A percentile compares a stretch with the other conserved stretches of the same genome.
Conservation (phyloP, 805 yeast genomes). For the Saturnispora besseyi region DNA sequence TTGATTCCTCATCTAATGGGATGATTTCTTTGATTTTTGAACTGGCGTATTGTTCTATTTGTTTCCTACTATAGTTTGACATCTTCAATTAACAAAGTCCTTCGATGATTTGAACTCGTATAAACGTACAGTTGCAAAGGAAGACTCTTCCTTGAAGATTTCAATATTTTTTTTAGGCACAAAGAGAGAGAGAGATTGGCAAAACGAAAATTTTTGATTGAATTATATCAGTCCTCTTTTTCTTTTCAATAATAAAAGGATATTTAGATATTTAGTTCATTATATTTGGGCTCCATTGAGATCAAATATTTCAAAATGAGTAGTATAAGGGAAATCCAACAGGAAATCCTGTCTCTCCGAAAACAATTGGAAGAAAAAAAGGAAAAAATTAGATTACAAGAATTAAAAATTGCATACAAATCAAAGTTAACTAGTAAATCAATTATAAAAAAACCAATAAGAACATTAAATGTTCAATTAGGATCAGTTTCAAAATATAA, state of each 20-base stretch:
- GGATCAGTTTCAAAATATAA: neutral
- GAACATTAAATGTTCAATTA: neutral
- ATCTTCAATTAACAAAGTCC: neutral
- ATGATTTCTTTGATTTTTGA: conserved; percentile 28
- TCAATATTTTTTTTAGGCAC: too few relatives aligned
- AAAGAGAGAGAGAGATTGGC: too few relatives aligned
- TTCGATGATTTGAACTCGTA: neutral
- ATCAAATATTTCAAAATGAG: neutral
- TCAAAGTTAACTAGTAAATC: neutral
- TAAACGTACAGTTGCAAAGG: too few relatives aligned
- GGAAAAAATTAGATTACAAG: conserved; percentile 6
- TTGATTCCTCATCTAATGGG: conserved; percentile 51
- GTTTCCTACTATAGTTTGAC: conserved; percentile 17
- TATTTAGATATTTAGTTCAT: too few relatives aligned
- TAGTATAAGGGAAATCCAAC: conserved; percentile 13
- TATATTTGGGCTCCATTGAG: too few relatives aligned
- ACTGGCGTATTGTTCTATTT: conserved; percentile 20
- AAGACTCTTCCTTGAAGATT: too few relatives aligned
- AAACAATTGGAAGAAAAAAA: conserved; percentile 14
- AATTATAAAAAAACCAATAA: neutral
- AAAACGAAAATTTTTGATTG: neutral
- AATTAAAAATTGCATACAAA: neutral
- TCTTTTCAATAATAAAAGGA: neutral
- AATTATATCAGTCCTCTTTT: neutral
- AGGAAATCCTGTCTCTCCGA: conserved; percentile 13